phyloP scores from a whole-genome alignment of 306 rosid genomes.

The Quercus engelmannii region DNA sequence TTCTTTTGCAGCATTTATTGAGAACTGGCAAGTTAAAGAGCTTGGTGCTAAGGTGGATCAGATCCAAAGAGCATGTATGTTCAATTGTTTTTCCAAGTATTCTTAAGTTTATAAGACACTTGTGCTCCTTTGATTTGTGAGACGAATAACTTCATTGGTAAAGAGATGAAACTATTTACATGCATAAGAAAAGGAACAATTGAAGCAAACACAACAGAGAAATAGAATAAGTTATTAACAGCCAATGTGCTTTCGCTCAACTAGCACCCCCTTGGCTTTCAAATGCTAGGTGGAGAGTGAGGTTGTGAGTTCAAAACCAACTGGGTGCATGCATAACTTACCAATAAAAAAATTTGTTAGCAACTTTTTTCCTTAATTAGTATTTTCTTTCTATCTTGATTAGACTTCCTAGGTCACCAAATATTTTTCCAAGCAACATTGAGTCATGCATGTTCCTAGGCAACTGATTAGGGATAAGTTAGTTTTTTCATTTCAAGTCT shows the following conservation, averaged over 20 bases:
- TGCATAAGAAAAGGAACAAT: background rate
- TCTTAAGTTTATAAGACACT: background rate
- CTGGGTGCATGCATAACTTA: too few species aligned
- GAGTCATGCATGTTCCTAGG: background rate
- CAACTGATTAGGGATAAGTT: background rate
- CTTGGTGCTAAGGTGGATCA: slow-evolving; percentile 59
- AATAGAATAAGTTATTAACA: background rate
- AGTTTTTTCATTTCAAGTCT: background rate
- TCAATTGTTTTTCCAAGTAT: slow-evolving; percentile 16
- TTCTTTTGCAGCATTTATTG: slow-evolving; percentile 63
- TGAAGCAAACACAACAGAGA: background rate
- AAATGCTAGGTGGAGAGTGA: too few species aligned
- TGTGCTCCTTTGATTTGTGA: background rate
- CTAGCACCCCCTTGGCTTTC: too few species aligned
- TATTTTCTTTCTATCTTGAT: background rate
- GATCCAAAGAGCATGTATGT: slow-evolving; percentile 79
- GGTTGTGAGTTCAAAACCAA: too few species aligned
- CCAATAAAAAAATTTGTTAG: too few species aligned
- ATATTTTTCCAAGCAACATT: background rate
- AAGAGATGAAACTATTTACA: background rate
- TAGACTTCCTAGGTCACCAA: background rate
- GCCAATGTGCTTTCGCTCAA: too few species aligned
- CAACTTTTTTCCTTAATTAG: too few species aligned
- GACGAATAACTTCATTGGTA: background rate
- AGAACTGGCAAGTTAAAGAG: slow-evolving; percentile 63